Evolutionary conservation across 257 asterid genomes (phyloP).

Genomic region (Coffea canephora): DNA sequence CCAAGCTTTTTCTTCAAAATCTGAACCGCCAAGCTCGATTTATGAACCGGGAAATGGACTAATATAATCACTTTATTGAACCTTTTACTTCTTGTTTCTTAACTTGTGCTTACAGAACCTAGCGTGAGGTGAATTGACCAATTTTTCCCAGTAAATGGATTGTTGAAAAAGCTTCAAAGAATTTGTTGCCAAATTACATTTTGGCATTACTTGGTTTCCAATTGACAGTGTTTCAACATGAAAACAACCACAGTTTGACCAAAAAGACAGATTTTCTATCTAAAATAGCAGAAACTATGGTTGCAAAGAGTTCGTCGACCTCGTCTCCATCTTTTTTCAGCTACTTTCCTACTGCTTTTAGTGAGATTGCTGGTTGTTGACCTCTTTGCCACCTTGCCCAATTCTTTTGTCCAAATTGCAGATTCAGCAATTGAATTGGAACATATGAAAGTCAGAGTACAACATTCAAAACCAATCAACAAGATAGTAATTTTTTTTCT

Average conservation of each 20-base stretch:
- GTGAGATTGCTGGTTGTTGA: constrained; percentile 9
- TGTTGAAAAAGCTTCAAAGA: background rate
- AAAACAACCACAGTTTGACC: background rate
- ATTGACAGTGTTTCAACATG: background rate
- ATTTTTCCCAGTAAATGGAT: background rate
- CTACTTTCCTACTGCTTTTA: background rate
- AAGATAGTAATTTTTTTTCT: no score
- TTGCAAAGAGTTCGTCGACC: background rate
- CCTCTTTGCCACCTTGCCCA: background rate
- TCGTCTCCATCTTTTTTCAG: background rate
- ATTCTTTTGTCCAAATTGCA: background rate
- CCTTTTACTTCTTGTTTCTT: background rate
- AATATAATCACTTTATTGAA: background rate
- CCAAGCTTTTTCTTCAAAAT: background rate
- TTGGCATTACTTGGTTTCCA: background rate
- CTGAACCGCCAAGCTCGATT: background rate
- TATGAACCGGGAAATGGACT: background rate
- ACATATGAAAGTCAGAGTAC: background rate
- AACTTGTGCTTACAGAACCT: background rate
- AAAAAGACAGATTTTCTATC: background rate
- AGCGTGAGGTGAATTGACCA: background rate
- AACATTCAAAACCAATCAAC: background rate
- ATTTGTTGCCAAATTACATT: background rate
- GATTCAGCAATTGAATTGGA: background rate
- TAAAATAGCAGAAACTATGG: background rate